Evolutionary conservation across 257 asterid genomes (phyloP).

Genomic region (Nicotiana sylvestris): DNA sequence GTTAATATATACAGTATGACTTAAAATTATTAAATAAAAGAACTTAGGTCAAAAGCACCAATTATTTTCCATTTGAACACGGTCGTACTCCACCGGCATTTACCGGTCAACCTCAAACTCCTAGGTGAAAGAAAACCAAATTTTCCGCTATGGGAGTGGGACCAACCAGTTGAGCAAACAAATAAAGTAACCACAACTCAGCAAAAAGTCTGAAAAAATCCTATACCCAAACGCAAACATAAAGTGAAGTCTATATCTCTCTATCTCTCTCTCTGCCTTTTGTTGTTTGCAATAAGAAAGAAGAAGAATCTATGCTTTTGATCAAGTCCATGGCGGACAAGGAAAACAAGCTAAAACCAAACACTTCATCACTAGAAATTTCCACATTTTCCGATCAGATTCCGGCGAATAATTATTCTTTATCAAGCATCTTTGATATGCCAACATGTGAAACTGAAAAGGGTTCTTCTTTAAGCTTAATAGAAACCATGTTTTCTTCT

Average conservation of each 20-base stretch:
- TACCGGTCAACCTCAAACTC: slow-evolving; percentile 44
- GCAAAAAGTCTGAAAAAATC: slow-evolving; percentile 19
- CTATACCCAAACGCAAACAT: slow-evolving; percentile 14
- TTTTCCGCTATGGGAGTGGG: neutral
- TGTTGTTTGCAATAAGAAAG: neutral
- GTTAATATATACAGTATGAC: too few relatives aligned
- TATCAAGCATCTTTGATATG: slow-evolving; percentile 9
- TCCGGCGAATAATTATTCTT: slow-evolving; percentile 15
- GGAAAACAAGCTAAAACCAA: neutral
- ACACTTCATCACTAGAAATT: slow-evolving; percentile 11
- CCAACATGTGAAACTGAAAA: slow-evolving; percentile 6
- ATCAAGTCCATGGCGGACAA: slow-evolving; percentile 26
- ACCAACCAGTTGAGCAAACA: slow-evolving; percentile 17
- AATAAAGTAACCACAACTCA: neutral
- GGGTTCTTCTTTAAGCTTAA: slow-evolving; percentile 15
- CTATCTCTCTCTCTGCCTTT: slow-evolving; percentile 9
- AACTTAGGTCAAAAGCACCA: neutral
- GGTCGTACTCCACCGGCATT: slow-evolving; percentile 42
- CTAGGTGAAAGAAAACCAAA: neutral
- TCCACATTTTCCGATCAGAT: slow-evolving; percentile 34
- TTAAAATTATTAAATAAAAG: too few relatives aligned
- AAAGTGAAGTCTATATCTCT: neutral
- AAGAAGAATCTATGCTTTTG: slow-evolving; percentile 25
- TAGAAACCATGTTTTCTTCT: neutral
- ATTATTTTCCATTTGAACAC: neutral